Conservation (phyloP, 768 basidiomycete species). For the Rhizopogon vulgaris region DNA sequence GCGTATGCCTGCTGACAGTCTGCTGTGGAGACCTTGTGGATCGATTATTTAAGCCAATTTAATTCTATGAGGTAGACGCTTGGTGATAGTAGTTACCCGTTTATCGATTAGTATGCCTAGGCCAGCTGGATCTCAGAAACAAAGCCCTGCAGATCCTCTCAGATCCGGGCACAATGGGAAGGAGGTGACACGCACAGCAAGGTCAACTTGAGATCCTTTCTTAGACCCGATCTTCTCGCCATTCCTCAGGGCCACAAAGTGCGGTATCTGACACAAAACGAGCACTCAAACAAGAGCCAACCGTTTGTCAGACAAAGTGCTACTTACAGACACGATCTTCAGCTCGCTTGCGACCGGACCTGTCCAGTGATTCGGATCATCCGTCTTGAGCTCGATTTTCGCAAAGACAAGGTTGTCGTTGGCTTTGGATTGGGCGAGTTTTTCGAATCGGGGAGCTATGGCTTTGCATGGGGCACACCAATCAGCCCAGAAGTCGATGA, state of each 20-base stretch:
- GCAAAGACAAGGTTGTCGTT: slow-evolving; percentile 44
- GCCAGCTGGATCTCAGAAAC: background rate
- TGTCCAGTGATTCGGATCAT: slow-evolving; percentile 27
- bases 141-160: background rate
- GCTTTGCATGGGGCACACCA: slow-evolving; percentile 1
- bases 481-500: slow-evolving; percentile 1
- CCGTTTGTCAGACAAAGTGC: background rate
- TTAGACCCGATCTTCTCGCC: background rate
- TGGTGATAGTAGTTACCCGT: too few species aligned
- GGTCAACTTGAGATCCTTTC: background rate
- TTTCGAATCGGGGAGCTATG: slow-evolving; percentile 1
- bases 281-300: background rate
- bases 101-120: background rate
- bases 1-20: background rate
- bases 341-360: slow-evolving; percentile 37
- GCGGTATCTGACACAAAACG: slow-evolving; percentile 13
- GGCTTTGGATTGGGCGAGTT: background rate
- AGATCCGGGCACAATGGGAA: background rate
- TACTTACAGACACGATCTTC: slow-evolving; percentile 47
- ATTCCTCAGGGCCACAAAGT: slow-evolving; percentile 8
- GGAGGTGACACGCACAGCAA: background rate
- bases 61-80: too few species aligned
- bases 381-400: slow-evolving; percentile 64
- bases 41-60: too few species aligned
- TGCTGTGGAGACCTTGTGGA: background rate